phyloP scores from a whole-genome alignment of 306 rosid genomes.

The Medicago lupulina region DNA sequence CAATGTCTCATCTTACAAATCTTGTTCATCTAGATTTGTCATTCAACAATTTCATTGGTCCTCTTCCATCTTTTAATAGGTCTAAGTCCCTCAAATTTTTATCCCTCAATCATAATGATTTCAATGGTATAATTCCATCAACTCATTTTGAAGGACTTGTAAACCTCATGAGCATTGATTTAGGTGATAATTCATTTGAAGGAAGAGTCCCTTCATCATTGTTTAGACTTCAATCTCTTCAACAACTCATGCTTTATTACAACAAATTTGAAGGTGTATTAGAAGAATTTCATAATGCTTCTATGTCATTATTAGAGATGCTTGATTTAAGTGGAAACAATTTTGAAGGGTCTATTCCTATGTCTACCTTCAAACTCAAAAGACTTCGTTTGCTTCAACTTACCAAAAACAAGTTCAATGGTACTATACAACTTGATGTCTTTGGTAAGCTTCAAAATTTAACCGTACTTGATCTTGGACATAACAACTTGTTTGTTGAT shows the following conservation, averaged over 20 bases:
- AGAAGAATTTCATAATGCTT: not conserved
- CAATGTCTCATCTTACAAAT: slow-evolving; percentile 30
- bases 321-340: slow-evolving; percentile 54
- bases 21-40: slow-evolving; percentile 41
- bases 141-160: slow-evolving; percentile 35
- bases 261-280: slow-evolving; percentile 29
- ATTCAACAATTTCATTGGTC: slow-evolving; percentile 36
- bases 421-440: slow-evolving; percentile 23
- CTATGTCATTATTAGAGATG: slow-evolving; percentile 1
- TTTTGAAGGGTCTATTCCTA: slow-evolving; percentile 53
- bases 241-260: not conserved
- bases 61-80: slow-evolving; percentile 34
- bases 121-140: slow-evolving; percentile 21
- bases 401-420: slow-evolving; percentile 58
- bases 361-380: slow-evolving; percentile 39
- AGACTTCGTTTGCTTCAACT: slow-evolving; percentile 49
- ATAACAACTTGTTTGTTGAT: slow-evolving; percentile 46
- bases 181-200: not conserved
- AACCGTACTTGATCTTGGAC: slow-evolving; percentile 50
- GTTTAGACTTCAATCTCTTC: slow-evolving; percentile 22
- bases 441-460: slow-evolving; percentile 39
- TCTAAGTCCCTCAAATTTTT: slow-evolving; percentile 27
- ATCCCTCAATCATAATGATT: slow-evolving; percentile 29
- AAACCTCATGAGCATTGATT: not conserved
- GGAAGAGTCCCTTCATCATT: slow-evolving; percentile 1